These are phyloP conservation scores for Jatropha podagrica DNA, from an alignment of 441 rosid genomes.

Conservation along the genomic window DNA sequence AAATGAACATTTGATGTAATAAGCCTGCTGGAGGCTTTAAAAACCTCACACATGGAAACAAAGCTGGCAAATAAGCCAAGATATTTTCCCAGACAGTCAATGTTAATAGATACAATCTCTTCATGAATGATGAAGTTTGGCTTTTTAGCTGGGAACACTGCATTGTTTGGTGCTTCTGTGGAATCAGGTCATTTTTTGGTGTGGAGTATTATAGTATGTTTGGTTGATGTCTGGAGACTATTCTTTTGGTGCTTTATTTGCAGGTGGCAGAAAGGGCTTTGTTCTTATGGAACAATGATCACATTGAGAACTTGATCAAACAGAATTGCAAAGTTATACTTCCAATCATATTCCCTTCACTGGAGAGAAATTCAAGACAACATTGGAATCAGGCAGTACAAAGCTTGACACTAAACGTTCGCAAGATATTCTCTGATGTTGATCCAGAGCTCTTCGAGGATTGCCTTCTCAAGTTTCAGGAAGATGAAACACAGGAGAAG, in stretches of 20 bases:
- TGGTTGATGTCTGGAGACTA: background rate
- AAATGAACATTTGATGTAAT: background rate
- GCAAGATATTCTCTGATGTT: conserved; percentile 67
- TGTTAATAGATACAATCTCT: too few relatives aligned
- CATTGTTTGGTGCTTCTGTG: background rate
- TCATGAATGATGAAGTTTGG: background rate
- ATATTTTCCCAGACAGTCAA: background rate
- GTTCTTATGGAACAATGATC: conserved; percentile 93
- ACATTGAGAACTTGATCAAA: conserved; percentile 75
- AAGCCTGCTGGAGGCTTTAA: background rate
- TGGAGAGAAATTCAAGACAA: conserved; percentile 67
- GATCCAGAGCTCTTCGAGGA: conserved; percentile 82
- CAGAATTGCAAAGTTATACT: conserved; percentile 72
- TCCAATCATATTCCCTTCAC: conserved; percentile 78
- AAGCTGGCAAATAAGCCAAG: background rate
- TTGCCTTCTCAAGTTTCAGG: conserved; percentile 64
- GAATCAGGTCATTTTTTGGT: background rate
- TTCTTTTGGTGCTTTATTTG: background rate
- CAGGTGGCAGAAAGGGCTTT: conserved; percentile 93
- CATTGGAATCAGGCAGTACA: conserved; percentile 95
- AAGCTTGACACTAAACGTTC: conserved; percentile 80
- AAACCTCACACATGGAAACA: background rate
- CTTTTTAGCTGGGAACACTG: background rate
- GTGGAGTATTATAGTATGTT: background rate
- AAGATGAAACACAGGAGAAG: conserved; percentile 54